phyloP scores from a whole-genome alignment of 2,329 filamentous ascomycete species.

The Diplocarpon mali region DNA sequence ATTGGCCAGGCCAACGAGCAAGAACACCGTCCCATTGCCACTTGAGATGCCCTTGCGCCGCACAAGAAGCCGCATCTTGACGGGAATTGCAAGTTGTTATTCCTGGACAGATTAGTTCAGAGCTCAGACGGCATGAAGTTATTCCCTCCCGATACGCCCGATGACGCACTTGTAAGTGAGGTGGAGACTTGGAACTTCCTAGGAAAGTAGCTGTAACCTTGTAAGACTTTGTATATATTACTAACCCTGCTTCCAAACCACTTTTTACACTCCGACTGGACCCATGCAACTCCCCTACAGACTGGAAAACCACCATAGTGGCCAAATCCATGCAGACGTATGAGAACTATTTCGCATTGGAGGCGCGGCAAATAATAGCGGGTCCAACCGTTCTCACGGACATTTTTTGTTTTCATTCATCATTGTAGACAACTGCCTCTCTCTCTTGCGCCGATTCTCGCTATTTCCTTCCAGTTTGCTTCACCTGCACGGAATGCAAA shows the following conservation, averaged over 20 bases:
- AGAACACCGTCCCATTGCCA: constrained; percentile 16
- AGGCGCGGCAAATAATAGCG: background rate
- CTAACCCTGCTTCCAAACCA: too few relatives aligned
- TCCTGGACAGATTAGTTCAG: background rate
- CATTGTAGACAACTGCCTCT: background rate
- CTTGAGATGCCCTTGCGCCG: constrained; percentile 12
- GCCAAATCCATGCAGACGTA: background rate
- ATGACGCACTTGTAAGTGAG: constrained; percentile 4
- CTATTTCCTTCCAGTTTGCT: background rate
- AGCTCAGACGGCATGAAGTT: constrained; percentile 5
- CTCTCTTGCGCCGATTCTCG: background rate
- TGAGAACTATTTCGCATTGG: background rate
- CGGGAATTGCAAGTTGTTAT: constrained; percentile 5
- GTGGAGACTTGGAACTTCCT: too few relatives aligned
- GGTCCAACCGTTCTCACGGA: background rate
- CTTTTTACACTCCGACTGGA: too few relatives aligned
- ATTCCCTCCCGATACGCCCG: constrained; percentile 7
- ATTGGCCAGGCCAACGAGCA: constrained; percentile 21
- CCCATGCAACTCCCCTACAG: too few relatives aligned
- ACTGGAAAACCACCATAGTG: too few relatives aligned
- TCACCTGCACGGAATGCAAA: constrained; percentile 17
- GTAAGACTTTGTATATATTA: too few relatives aligned
- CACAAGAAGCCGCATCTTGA: constrained; percentile 20
- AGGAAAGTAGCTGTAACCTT: too few relatives aligned
- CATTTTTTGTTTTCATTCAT: constrained; percentile 1